Base-by-base conservation (phyloP, 352 stramenopile species). In the Globisporangium alternatum region DNA sequence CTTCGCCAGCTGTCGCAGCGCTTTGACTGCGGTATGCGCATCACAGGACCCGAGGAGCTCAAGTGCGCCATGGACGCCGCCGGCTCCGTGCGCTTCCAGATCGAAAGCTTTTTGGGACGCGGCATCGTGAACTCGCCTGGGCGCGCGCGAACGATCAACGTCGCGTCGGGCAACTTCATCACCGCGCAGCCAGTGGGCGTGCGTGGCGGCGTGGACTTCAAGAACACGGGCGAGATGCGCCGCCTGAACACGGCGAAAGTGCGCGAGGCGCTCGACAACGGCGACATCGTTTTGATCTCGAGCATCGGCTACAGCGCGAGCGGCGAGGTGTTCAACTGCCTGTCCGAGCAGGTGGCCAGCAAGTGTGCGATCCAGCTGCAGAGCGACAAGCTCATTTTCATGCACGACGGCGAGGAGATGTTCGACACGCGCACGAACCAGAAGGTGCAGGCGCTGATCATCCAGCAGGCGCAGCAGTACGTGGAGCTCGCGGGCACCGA, bases 161-260 rank as follows among this genome's bases (percentile, higher is more conserved):
- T 99, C 47, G 86, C 97, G 5, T 97, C 90, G 3, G 97, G 97
- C 12, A 99, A 99, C 71, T 99, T 98, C 75, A 98, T 98, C 76
- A 97, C 92, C 10, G 96, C 96, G 5, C 89, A 96, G 72, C 88
- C 83, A 7, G 83, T 97, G 2, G 91, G 91, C 15, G 89, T 97
- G 1, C 81, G 86, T 21, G 86, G 83, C 31, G 89, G 89, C 17
- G 85, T 97, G 19, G 89, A 97, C 72, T 97, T 92, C 55, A 92
- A 93, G 64, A 89, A 86, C 88, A 97, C 65, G 73, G 97, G 90
- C 60, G 96, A 98, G 71, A 97, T 98, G 71, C 87, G 97, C 45
- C 88, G 77, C 33, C 86, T 99, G 17, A 98, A 99, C 75, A 90
- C 88, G 0, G 64, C 84, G 43, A 90, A 98, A 60, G 90, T 99